Base-by-base conservation (phyloP, 148 eudicot genomes). In the Chenopodium formosanum region DNA sequence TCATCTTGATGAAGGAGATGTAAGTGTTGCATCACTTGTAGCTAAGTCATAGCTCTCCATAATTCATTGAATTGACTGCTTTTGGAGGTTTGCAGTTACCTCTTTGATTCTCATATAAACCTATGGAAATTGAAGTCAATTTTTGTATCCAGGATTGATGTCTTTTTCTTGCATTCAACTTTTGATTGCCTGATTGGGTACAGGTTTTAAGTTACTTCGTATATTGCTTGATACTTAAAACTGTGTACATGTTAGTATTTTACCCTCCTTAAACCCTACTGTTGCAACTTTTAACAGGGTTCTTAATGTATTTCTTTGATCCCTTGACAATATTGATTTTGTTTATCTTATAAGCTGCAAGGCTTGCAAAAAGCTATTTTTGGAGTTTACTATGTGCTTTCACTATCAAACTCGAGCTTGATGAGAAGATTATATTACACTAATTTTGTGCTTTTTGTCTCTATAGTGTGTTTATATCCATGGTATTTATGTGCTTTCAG, bases 1-100 rank as follows among this genome's bases (percentile, higher is more conserved):
- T 78, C 98, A 96, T 80, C 91, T 95, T 67, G 97, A 95, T 79
- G 99, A 95, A 88, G 99, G 99, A 89, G 99, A 95, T 91, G 99
- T 95, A 90, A 93, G 99, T 85, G 56, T 27, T 12, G 47, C 73
- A 64, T 16, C n/a, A 22, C 31, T 80, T 70, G 27, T 76, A 62
- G 37, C 58, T 48, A 10, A n/a, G 19, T 73, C 50, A n/a, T 69
- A 68, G 69, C 72, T 48, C 60, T 65, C 70, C 73, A n/a, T 37
- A 23, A 37, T 66, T 58, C 66, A 31, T 53, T 2, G 63, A 81
- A 31, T 25, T 62, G 29, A 13, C 12, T 23, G 48, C 25, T 22
- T 46, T 73, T 2, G 32, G 56, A 58, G 27, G 68, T 76, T 8
- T 50, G 19, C 48, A 16, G 7, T 76, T 58, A 29, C 50, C 14